These are phyloP conservation scores for Arthroderma sp. DNA, from an alignment of 2,329 filamentous ascomycete species.

Conservation along the genomic window DNA sequence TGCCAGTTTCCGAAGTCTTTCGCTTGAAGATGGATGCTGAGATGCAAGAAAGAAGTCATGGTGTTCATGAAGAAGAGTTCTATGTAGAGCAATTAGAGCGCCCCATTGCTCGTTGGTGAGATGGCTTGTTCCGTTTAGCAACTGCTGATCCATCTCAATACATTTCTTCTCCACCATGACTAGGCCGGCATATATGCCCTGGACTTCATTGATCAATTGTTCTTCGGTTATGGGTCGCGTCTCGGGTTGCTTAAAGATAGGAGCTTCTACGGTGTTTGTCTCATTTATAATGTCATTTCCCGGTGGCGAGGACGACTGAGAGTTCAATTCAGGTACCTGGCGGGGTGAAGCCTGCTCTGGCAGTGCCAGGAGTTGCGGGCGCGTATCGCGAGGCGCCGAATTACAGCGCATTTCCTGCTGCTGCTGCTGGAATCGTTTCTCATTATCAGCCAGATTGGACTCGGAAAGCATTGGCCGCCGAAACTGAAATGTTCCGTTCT, in stretches of 20 bases:
- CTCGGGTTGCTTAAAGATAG: slow-evolving; percentile 37
- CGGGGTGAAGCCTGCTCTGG: no score
- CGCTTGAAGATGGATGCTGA: slow-evolving; percentile 68
- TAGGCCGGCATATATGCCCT: slow-evolving; percentile 53
- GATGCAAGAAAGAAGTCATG: slow-evolving; percentile 78
- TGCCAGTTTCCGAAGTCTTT: slow-evolving; percentile 53
- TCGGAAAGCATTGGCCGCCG: no score
- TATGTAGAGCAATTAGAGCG: slow-evolving; percentile 65
- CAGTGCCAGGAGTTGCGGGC: no score
- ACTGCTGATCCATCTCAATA: slow-evolving; percentile 63
- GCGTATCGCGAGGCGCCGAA: no score
- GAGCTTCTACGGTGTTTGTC: slow-evolving; percentile 2
- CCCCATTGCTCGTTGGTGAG: slow-evolving; percentile 64
- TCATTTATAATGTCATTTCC: not conserved
- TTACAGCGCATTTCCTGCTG: no score
- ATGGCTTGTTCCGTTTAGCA: slow-evolving; percentile 40
- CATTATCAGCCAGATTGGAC: no score
- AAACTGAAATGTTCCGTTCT: no score
- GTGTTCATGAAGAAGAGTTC: slow-evolving; percentile 68
- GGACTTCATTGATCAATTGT: slow-evolving; percentile 64
- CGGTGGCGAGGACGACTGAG: slow-evolving; percentile 2
- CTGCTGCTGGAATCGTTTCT: no score
- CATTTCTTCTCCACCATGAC: slow-evolving; percentile 81
- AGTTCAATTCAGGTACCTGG: not conserved
- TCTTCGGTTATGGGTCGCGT: slow-evolving; percentile 61